These are phyloP conservation scores for Suillus lakei DNA, from an alignment of 768 basidiomycete species.

Conservation along the genomic window DNA sequence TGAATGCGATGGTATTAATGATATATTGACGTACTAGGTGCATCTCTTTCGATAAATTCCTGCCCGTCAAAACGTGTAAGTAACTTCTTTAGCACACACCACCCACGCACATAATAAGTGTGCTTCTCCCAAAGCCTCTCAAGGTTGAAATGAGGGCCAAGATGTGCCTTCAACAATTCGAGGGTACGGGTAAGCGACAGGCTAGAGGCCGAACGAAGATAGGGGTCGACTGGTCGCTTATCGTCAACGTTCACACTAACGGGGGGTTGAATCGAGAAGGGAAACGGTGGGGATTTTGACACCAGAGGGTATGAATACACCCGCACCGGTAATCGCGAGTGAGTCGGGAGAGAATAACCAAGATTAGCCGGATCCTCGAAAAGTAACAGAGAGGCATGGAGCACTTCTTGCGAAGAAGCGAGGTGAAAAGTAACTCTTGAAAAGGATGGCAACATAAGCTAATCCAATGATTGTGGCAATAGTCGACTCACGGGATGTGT, in stretches of 20 bases:
- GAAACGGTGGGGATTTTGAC: slow-evolving; percentile 41
- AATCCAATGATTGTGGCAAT: neutral
- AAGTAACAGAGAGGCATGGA: slow-evolving; percentile 35
- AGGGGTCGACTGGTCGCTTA: slow-evolving; percentile 30
- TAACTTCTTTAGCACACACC: neutral
- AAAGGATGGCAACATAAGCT: slow-evolving; percentile 4
- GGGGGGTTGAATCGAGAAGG: slow-evolving; percentile 38
- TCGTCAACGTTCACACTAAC: slow-evolving; percentile 25
- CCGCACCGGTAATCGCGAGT: slow-evolving; percentile 32
- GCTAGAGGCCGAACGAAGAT: slow-evolving; percentile 41
- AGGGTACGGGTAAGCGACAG: slow-evolving; percentile 45
- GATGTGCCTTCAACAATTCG: slow-evolving; percentile 36
- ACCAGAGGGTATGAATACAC: slow-evolving; percentile 43
- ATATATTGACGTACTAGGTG: slow-evolving; percentile 35
- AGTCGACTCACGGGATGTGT: slow-evolving; percentile 32
- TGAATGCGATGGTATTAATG: neutral
- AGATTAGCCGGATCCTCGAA: slow-evolving; percentile 27
- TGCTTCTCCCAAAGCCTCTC: slow-evolving; percentile 54
- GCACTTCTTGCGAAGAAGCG: slow-evolving; percentile 39
- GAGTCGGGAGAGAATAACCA: slow-evolving; percentile 27
- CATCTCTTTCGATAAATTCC: slow-evolving; percentile 46
- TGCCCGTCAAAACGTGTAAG: slow-evolving; percentile 16
- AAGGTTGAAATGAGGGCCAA: slow-evolving; percentile 49
- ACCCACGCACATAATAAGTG: slow-evolving; percentile 43
- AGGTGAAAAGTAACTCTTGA: slow-evolving; percentile 41